phyloP scores from a whole-genome alignment of 495 filamentous ascomycete species.

The Penicillium antarcticum region DNA sequence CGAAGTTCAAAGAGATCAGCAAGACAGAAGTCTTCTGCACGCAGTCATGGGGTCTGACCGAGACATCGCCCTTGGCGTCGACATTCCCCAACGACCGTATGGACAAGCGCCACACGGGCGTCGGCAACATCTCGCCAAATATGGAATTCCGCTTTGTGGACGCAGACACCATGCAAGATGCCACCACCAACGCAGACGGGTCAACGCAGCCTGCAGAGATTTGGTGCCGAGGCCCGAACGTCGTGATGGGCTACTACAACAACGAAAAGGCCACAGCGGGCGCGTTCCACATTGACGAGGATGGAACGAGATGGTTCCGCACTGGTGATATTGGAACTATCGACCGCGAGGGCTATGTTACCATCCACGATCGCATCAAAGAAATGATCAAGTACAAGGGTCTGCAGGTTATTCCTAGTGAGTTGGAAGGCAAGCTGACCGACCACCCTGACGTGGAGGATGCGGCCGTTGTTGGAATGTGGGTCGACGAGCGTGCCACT shows the following conservation, averaged over 20 bases:
- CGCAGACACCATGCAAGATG: conserved; percentile 31
- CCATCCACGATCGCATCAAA: conserved; percentile 70
- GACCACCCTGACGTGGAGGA: conserved; percentile 67
- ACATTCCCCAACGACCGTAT: conserved; percentile 49
- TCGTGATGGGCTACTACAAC: conserved; percentile 64
- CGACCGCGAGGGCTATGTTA: conserved; percentile 50
- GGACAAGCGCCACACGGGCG: conserved; percentile 53
- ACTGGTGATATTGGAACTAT: conserved; percentile 56
- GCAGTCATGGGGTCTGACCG: conserved; percentile 77
- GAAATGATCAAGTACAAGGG: conserved; percentile 79
- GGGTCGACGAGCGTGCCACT: conserved; percentile 58
- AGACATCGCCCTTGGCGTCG: conserved; percentile 46
- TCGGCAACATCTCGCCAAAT: conserved; percentile 54
- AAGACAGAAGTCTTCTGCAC: conserved; percentile 59
- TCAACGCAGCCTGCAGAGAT: conserved; percentile 58
- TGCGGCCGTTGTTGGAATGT: conserved; percentile 64
- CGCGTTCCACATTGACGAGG: conserved; percentile 47
- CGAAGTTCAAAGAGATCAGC: conserved; percentile 37
- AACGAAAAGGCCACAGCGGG: conserved; percentile 61
- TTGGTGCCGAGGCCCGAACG: conserved; percentile 50
- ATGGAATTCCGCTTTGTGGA: conserved; percentile 59
- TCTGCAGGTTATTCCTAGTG: conserved; percentile 75
- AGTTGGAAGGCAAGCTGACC: conserved; percentile 67
- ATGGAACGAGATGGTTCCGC: conserved; percentile 53
- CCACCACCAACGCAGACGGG: conserved; percentile 40